phyloP scores from a whole-genome alignment of 2,329 filamentous ascomycete species.

The Neopestalotiopsis clavispora region DNA sequence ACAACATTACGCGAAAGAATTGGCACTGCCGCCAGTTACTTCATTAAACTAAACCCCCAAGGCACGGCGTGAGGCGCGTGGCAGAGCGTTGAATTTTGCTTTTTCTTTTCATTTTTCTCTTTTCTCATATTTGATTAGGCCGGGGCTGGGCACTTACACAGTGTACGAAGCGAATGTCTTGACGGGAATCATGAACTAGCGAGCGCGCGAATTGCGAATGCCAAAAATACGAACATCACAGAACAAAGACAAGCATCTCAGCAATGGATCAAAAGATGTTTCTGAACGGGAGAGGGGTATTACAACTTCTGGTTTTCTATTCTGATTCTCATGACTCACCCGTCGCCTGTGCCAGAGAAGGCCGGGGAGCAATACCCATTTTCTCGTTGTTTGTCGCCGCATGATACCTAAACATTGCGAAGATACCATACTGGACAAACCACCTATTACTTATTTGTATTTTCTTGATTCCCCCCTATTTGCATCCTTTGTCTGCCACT shows the following conservation, averaged over 20 bases:
- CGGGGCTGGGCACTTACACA: constrained; percentile 25
- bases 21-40: constrained; percentile 17
- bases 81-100: constrained; percentile 28
- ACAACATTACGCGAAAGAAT: constrained; percentile 26
- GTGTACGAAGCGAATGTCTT: constrained; percentile 30
- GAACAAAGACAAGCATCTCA: constrained; percentile 32
- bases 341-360: background rate
- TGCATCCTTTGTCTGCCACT: background rate
- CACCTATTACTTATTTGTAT: constrained; percentile 10
- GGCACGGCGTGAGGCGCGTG: constrained; percentile 30
- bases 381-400: constrained; percentile 8
- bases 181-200: constrained; percentile 36
- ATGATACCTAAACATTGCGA: constrained; percentile 7
- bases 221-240: constrained; percentile 18
- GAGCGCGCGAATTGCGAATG: constrained; percentile 17
- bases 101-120: constrained; percentile 3
- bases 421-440: constrained; percentile 16
- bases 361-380: constrained; percentile 2
- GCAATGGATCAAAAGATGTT: constrained; percentile 25
- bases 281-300: background rate
- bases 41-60: constrained; percentile 14
- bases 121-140: constrained; percentile 8
- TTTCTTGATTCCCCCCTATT: constrained; percentile 7
- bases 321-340: constrained; percentile 9
- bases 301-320: background rate